phyloP scores from a whole-genome alignment of 202 grass and related monocot genomes.

The Dendrocalamus latiflorus region DNA sequence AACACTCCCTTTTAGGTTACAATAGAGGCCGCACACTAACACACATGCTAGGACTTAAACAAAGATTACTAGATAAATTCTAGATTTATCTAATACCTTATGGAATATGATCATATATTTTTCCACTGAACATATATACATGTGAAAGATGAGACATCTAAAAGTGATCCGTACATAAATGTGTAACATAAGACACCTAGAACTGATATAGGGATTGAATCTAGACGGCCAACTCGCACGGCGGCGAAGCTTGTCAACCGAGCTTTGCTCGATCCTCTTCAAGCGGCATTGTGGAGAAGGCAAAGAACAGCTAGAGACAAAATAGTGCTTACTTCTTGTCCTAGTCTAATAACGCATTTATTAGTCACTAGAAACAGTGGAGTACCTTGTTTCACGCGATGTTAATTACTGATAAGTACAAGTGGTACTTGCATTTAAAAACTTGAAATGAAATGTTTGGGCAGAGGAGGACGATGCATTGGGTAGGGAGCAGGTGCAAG shows the following conservation, averaged over 20 bases:
- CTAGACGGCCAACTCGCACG: too few relatives aligned
- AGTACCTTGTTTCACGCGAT: background rate
- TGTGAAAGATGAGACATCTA: too few relatives aligned
- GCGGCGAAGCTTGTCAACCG: too few relatives aligned
- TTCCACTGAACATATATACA: too few relatives aligned
- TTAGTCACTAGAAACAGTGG: background rate
- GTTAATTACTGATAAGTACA: background rate
- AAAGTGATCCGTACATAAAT: too few relatives aligned
- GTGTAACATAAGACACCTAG: too few relatives aligned
- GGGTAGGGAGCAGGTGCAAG: conserved; percentile 6
- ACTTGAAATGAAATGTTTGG: background rate
- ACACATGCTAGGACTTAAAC: too few relatives aligned
- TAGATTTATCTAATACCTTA: too few relatives aligned
- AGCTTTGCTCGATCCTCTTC: background rate
- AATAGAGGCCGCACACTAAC: too few relatives aligned
- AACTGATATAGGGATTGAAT: too few relatives aligned
- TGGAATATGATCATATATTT: accelerated
- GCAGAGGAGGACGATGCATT: conserved; percentile 33
- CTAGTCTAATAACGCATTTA: background rate
- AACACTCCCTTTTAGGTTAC: too few relatives aligned
- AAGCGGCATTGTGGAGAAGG: background rate
- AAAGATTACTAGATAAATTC: too few relatives aligned
- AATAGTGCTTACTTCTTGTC: background rate
- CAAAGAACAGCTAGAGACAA: conserved; percentile 36
- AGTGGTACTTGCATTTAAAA: background rate